Conservation (phyloP, 179 eudicot genomes). For the Beta corolliflora region DNA sequence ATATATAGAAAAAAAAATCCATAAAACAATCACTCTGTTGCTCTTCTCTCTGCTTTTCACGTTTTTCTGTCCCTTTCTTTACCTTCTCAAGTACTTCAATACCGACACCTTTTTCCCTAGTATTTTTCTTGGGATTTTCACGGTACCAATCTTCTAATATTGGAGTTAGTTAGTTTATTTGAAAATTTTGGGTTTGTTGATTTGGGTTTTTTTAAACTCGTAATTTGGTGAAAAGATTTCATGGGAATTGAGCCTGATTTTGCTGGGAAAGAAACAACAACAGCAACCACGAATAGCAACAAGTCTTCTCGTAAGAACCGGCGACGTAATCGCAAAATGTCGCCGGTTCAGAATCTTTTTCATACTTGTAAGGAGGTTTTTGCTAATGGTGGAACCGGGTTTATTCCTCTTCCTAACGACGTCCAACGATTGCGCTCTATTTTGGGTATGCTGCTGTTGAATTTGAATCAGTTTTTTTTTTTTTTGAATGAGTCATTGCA, state of each 20-base stretch:
- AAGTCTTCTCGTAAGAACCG: slow-evolving; percentile 38
- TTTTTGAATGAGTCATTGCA: no score
- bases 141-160: not conserved
- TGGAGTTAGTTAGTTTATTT: not conserved
- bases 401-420: slow-evolving; percentile 54
- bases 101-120: not conserved
- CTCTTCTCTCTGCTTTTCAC: not conserved
- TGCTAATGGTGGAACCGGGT: slow-evolving; percentile 57
- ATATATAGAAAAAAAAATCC: not conserved
- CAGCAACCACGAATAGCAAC: slow-evolving; percentile 32
- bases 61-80: not conserved
- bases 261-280: slow-evolving; percentile 27
- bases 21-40: no score
- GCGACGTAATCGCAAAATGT: slow-evolving; percentile 39
- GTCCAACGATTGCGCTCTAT: slow-evolving; percentile 54
- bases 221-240: not conserved
- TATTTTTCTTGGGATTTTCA: not conserved
- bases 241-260: slow-evolving; percentile 52
- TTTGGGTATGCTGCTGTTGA: slow-evolving; percentile 49
- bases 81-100: not conserved
- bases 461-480: not conserved
- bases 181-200: not conserved
- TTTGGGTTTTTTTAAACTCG: not conserved
- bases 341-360: slow-evolving; percentile 59
- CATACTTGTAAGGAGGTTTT: slow-evolving; percentile 65